Evolutionary conservation across 495 filamentous ascomycete genomes (phyloP).

Genomic region (Xeromyces bisporus): DNA sequence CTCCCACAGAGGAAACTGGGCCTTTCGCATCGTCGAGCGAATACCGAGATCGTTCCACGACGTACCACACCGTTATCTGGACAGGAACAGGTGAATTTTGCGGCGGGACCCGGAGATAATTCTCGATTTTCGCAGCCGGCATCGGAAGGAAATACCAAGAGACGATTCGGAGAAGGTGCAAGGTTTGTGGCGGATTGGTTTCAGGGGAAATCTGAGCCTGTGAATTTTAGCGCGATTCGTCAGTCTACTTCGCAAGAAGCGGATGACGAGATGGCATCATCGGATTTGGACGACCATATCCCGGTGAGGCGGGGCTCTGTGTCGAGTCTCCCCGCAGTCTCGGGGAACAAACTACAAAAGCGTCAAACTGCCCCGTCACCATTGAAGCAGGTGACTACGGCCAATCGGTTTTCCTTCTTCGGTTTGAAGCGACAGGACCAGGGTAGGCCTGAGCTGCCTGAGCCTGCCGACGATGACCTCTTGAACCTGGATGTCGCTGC

Average conservation of each 20-base stretch:
- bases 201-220: slow-evolving; percentile 31
- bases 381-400: slow-evolving; percentile 16
- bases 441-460: slow-evolving; percentile 12
- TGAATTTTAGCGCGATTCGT: slow-evolving; percentile 21
- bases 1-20: slow-evolving; percentile 8
- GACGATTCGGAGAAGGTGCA: slow-evolving; percentile 25
- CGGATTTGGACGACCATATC: too few species aligned
- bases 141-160: slow-evolving; percentile 21
- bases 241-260: slow-evolving; percentile 7
- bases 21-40: slow-evolving; percentile 25
- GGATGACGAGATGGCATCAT: too few species aligned
- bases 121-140: slow-evolving; percentile 6
- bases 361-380: slow-evolving; percentile 17
- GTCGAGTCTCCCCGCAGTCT: too few species aligned
- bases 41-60: slow-evolving; percentile 23
- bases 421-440: slow-evolving; percentile 18
- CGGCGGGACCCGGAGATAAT: neutral
- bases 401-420: slow-evolving; percentile 24
- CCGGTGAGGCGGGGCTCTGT: too few species aligned
- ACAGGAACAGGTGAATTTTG: slow-evolving; percentile 1
- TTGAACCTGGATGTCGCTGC: slow-evolving; percentile 44
- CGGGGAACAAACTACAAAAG: too few species aligned
- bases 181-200: slow-evolving; percentile 34
- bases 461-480: slow-evolving; percentile 41
- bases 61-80: slow-evolving; percentile 9